phyloP scores from a whole-genome alignment of 2,329 filamentous ascomycete genomes.

The Tolypocladium tropicale region DNA sequence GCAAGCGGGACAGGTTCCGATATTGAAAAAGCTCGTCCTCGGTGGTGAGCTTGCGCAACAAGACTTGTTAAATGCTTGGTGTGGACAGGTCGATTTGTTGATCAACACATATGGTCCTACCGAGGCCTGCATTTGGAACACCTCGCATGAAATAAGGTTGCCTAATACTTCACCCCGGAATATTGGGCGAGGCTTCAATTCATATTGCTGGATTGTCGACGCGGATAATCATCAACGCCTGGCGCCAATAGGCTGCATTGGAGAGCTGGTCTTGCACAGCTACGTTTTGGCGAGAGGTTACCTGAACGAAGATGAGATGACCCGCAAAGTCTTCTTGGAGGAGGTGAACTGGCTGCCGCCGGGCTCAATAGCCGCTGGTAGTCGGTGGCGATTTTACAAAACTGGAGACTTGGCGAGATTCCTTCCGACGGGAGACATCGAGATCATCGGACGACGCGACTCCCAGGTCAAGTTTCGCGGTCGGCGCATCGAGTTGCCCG shows the following conservation, averaged over 20 bases:
- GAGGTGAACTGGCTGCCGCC: not conserved
- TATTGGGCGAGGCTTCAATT: not conserved
- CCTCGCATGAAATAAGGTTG: not conserved
- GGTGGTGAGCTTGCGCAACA: not conserved
- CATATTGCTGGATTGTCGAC: not conserved
- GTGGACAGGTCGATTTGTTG: not conserved
- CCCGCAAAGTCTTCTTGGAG: not conserved
- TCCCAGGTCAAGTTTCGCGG: conserved; percentile 49
- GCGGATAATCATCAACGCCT: not conserved
- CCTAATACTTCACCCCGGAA: not conserved
- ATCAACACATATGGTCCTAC: not conserved
- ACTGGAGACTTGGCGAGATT: conserved; percentile 34
- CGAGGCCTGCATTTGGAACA: not conserved
- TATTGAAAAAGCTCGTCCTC: not conserved
- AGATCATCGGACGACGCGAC: conserved; percentile 38
- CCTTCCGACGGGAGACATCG: not conserved
- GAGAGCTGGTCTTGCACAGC: not conserved
- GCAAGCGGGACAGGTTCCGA: not conserved
- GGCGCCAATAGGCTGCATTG: not conserved
- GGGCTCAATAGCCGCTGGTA: not conserved
- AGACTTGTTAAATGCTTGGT: not conserved
- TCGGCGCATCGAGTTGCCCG: conserved; percentile 38
- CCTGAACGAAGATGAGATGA: not conserved
- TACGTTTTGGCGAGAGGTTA: not conserved
- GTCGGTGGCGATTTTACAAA: not conserved